Evolutionary conservation across 2,329 filamentous ascomycete genomes (phyloP).

Genomic region (Diaporthe citrichinensis): DNA sequence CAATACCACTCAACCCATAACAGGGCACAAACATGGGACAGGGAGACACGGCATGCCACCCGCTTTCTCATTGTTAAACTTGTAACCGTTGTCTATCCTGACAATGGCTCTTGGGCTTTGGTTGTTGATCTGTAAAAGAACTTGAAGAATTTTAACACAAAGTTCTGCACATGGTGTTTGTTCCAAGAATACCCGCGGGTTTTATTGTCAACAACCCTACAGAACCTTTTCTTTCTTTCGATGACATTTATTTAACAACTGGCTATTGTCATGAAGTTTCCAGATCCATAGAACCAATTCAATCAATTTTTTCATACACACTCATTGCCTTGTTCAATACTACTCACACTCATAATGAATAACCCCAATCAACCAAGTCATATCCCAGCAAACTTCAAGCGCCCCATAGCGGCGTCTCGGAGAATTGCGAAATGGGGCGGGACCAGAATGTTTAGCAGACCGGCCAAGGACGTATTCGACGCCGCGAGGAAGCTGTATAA

Average conservation of each 20-base stretch:
- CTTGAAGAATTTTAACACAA: neutral
- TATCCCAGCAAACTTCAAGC: neutral
- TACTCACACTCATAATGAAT: neutral
- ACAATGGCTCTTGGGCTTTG: neutral
- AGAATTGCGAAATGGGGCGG: constrained; percentile 4
- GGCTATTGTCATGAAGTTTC: neutral
- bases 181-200: neutral
- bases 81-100: neutral
- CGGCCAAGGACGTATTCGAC: neutral
- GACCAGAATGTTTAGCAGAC: neutral
- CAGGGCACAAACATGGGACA: no score
- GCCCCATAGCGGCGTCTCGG: neutral
- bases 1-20: no score
- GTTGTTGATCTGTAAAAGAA: fast-evolving
- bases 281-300: neutral
- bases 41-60: neutral
- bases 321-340: neutral
- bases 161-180: neutral
- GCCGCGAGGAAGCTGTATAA: neutral
- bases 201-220: neutral
- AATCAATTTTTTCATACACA: neutral
- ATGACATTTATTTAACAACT: neutral
- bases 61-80: neutral
- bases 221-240: neutral
- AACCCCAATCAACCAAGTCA: neutral